Evolutionary conservation across 176 grass and related monocot genomes (phyloP), one percentile per base, ranked within the genome.

Genomic region (Cenchrus purpureus): DNA sequence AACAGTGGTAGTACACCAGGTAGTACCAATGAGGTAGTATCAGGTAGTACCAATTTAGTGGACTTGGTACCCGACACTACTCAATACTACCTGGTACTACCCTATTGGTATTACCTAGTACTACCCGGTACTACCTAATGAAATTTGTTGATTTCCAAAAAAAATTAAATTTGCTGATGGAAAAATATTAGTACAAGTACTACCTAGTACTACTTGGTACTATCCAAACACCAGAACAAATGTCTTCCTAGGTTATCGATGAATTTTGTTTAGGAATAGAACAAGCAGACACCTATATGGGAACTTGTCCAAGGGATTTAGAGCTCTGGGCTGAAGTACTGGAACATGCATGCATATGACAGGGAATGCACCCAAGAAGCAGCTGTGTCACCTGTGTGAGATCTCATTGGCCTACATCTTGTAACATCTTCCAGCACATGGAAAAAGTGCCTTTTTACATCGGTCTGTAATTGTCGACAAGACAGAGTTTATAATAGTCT

Each of bases 391-490:
- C 22, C 25, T 10, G 32, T 10, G 32, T 65, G 48, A 78, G 73
- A 77, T 78, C 58, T 17, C 46, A 78, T 83, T 71, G 86, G 80
- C 46, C 80, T 78, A 73, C 65, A 83, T 78, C 73, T 55, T 62
- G 56, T 62, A 71, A 44, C 55, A 60, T 87, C 42, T 87, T 64
- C 14, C 45, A 71, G 52, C 37, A 48, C 69, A 79, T 19, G 46
- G 54, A 88, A 83, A 77, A 19, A 20, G 12, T 2, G 7, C 37
- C 17, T 79, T 79, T 67, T 65, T 58, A 22, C 66, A 80, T 29
- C 9, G 48, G 43, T 22, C 29, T 13, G 60, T 75, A 80, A 84
- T 68, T 74, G 40, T 74, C 60, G 6, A 84, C 29, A 75, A 68
- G 70, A 85, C 42, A 68, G 73, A 42, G 69, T 68, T 51, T 32